Base-by-base conservation (phyloP, 1,284 basidiomycete genomes). In the Cutaneotrichosporon sp. region DNA sequence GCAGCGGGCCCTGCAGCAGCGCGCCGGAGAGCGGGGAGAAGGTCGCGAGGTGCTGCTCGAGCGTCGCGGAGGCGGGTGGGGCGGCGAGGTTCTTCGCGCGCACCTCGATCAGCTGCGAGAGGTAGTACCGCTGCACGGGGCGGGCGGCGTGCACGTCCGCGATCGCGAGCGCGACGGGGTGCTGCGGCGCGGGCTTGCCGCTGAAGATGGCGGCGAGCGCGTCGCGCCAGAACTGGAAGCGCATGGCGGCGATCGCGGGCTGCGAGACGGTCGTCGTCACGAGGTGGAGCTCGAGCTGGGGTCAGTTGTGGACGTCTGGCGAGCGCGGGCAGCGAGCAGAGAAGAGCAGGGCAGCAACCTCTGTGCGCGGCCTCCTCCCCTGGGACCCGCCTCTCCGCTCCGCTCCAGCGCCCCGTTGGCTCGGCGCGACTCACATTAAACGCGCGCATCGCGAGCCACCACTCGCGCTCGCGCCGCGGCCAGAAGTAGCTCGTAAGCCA, bases 151-250 rank as follows among this genome's bases (percentile, higher is more conserved):
- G 85, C 11, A 86, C 83, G 63, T 88, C 84, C 69, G 86, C 81
- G 49, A 95, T 79, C 25, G 90, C 89, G 20, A 91, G 82, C 2
- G 89, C 90, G 55, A 94, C 87, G 7, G 92, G 92, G 78, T 94
- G 92, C 63, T 86, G 86, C 42, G 89, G 89, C 22, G 82, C 66
- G 55, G 69, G 47, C 65, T 65, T 56, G 63, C 67, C 57, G 7
- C 59, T 58, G 57, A 58, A 71, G 42, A 93, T 87, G 38, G 81
- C 83, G 69, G 88, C 89, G 45, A 95, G 75, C 1, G 90, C 88
- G 74, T 97, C 92, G 72, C 87, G 86, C 94, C 93, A 97, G 79
- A 95, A 97, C 76, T 95, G 90, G 82, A 92, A 87, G 67, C 92
- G 85, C 84, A 95, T 92, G 72, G 88, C 86, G 8, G 92, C 94